phyloP scores from a whole-genome alignment of 2,329 filamentous ascomycete species.

The Calonectria pauciramosa region DNA sequence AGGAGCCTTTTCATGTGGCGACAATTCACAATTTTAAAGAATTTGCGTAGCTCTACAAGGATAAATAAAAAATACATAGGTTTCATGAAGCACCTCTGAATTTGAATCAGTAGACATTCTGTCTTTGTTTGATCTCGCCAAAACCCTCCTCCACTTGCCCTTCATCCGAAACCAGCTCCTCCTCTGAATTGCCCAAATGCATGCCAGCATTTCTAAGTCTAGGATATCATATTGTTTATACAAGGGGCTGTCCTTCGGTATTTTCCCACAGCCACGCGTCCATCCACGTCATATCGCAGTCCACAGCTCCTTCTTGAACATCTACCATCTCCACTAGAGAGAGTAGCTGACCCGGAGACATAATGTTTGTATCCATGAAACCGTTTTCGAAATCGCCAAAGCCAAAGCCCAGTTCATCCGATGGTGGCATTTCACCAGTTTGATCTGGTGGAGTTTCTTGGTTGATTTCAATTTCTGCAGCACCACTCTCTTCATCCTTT shows the following conservation, averaged over 20 bases:
- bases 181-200: neutral
- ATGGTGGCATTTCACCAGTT: neutral
- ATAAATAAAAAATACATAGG: neutral
- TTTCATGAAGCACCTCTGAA: neutral
- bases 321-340: conserved; percentile 21
- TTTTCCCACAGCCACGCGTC: conserved; percentile 23
- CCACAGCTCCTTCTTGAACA: conserved; percentile 1
- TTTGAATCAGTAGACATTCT: neutral
- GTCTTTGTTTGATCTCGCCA: neutral
- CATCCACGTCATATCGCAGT: conserved; percentile 21
- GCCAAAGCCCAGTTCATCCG: neutral
- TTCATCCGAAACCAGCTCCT: neutral
- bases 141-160: neutral
- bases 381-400: conserved; percentile 1
- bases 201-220: neutral
- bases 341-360: conserved; percentile 20
- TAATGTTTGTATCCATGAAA: neutral
- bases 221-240: neutral
- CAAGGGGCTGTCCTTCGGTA: neutral
- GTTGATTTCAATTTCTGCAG: neutral
- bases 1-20: conserved; percentile 51
- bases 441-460: neutral
- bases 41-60: neutral
- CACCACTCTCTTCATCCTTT: neutral
- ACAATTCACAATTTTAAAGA: conserved; percentile 47